These are phyloP conservation scores for Tuber aestivum DNA, from an alignment of 495 filamentous ascomycete genomes.

Conservation along the genomic window DNA sequence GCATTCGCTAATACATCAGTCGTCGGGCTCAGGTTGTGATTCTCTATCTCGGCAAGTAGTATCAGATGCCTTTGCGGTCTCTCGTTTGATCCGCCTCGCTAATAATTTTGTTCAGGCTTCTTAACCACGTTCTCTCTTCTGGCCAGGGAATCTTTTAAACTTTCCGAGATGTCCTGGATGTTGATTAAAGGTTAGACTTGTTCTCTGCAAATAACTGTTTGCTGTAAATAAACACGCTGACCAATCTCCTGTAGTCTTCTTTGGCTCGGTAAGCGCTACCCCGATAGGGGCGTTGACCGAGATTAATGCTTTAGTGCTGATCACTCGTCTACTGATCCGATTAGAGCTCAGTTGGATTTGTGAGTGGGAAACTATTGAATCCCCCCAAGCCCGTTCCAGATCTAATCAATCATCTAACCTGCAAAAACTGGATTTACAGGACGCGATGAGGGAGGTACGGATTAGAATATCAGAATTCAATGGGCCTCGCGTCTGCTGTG, in stretches of 20 bases:
- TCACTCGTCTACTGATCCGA: conserved; percentile 21
- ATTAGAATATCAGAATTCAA: conserved; percentile 48
- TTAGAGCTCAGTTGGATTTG: conserved; percentile 71
- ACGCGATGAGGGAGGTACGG: conserved; percentile 51
- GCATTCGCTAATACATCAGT: conserved; percentile 12
- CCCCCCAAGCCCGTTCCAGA: conserved; percentile 17
- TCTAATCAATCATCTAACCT: conserved; percentile 24
- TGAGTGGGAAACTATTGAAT: conserved; percentile 45
- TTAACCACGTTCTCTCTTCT: conserved; percentile 87
- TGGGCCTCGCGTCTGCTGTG: conserved; percentile 45
- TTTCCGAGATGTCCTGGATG: conserved; percentile 76
- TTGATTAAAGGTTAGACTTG: conserved; percentile 65
- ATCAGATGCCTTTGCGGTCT: conserved; percentile 7
- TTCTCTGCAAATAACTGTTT: conserved; percentile 1
- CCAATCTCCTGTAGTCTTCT: conserved; percentile 45
- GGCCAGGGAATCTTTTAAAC: conserved; percentile 66
- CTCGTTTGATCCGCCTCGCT: conserved; percentile 36
- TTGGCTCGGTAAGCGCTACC: conserved; percentile 52
- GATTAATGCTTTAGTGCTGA: conserved; percentile 44
- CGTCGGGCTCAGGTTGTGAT: conserved; percentile 52
- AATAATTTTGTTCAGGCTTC: conserved; percentile 57
- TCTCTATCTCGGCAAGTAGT: conserved; percentile 60
- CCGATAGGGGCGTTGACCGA: conserved; percentile 41
- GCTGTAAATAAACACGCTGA: conserved; percentile 37
- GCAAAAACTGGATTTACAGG: conserved; percentile 26